These are phyloP conservation scores for Boletus vermiculosoides DNA, from an alignment of 768 basidiomycete species.

Conservation along the genomic window DNA sequence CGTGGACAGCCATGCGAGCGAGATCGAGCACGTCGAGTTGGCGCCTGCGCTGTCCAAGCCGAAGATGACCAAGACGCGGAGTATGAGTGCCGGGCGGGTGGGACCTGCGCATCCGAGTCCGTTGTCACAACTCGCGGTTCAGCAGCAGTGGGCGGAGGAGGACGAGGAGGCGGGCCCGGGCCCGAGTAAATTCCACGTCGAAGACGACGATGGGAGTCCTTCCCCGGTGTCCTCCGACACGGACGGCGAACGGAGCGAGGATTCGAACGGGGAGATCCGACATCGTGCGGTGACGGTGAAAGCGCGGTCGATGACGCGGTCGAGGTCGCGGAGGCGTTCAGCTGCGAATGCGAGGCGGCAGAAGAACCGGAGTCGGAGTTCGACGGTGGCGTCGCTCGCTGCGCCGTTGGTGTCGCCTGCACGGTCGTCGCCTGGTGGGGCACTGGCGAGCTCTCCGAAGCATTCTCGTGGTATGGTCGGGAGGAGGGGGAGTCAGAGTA, in stretches of 20 bases:
- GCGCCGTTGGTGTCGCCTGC: slow-evolving; percentile 34
- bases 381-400: slow-evolving; percentile 62
- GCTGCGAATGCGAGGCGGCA: slow-evolving; percentile 12
- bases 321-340: slow-evolving; percentile 33
- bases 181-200: slow-evolving; percentile 29
- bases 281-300: slow-evolving; percentile 4
- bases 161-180: slow-evolving; percentile 36
- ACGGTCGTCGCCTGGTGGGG: slow-evolving; percentile 13
- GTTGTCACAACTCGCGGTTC: slow-evolving; percentile 55
- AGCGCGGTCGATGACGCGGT: slow-evolving; percentile 31
- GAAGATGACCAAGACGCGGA: slow-evolving; percentile 40
- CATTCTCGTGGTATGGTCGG: slow-evolving; percentile 24
- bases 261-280: slow-evolving; percentile 14
- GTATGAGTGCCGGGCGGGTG: slow-evolving; percentile 21
- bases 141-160: slow-evolving; percentile 53
- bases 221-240: slow-evolving; percentile 61
- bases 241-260: slow-evolving; percentile 47
- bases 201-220: slow-evolving; percentile 54
- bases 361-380: slow-evolving; percentile 56
- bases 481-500: slow-evolving; percentile 60
- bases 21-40: slow-evolving; percentile 35
- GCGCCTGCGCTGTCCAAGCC: slow-evolving; percentile 17
- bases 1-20: slow-evolving; percentile 24
- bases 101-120: slow-evolving; percentile 58
- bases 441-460: slow-evolving; percentile 12